A percentile compares a stretch with the other conserved stretches of the same genome.
Conservation (phyloP, 441 rosid genomes). For the Manihot esculenta region DNA sequence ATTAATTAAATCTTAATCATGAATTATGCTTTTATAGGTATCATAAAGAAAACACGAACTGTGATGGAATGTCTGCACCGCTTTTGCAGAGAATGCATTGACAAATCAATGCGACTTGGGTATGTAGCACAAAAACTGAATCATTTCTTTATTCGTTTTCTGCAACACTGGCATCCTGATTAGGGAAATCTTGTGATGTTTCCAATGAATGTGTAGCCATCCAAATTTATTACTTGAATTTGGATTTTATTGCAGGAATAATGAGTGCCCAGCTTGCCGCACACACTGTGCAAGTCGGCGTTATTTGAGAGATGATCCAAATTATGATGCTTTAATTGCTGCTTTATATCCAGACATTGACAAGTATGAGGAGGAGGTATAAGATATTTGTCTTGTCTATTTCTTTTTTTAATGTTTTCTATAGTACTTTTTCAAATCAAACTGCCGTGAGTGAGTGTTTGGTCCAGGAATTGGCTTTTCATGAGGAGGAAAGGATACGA, state of each 20-base stretch:
- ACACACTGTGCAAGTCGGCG: conserved; percentile 99
- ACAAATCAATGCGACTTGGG: conserved; percentile 98
- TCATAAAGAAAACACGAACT: conserved; percentile 93
- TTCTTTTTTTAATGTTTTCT: conserved; percentile 12
- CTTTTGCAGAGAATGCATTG: conserved; percentile 95
- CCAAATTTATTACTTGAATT: background rate
- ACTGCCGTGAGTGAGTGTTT: conserved; percentile 21
- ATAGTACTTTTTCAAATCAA: conserved; percentile 14
- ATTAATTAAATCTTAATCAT: conserved; percentile 1
- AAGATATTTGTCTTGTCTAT: conserved; percentile 14
- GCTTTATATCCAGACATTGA: conserved; percentile 82
- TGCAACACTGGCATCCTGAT: background rate
- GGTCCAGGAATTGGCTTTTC: conserved; percentile 66
- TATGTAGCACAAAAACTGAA: conserved; percentile 34
- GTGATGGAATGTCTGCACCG: conserved; percentile 98
- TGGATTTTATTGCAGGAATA: conserved; percentile 64
- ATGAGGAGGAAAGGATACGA: conserved; percentile 65
- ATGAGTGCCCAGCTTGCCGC: conserved; percentile 99
- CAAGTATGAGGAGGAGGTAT: conserved; percentile 81
- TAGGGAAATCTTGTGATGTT: conserved; percentile 16
- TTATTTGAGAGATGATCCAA: conserved; percentile 92
- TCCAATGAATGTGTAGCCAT: background rate
- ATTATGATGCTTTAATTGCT: conserved; percentile 85
- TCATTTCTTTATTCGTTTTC: background rate
- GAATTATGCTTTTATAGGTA: conserved; percentile 47